Base-by-base conservation (phyloP, 192 early-diverging fungal genomes). In the Podila minutissima region DNA sequence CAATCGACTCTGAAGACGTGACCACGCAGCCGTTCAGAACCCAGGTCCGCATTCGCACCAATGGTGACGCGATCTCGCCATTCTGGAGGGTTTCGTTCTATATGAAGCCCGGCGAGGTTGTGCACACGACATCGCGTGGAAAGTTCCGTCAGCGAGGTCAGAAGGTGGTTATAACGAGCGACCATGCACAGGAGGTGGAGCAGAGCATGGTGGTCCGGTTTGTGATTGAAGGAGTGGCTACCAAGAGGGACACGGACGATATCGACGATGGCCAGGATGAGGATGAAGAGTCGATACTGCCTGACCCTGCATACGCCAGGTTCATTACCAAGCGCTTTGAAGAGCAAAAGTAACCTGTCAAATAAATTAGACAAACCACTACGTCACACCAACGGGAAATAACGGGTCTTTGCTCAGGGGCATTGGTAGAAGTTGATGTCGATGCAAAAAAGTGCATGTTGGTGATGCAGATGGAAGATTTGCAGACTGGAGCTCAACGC, bases 21-120 rank as follows among this genome's bases (percentile, higher is more conserved):
- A 50, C n/a, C 32, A 50, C n/a, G 0, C 50, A 32, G 19, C 31
- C 32, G 11, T 81, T 72, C 58, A 81, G 77, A 57, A 81, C 77
- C 0, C 77, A 81, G 20, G 77, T 81, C 10, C 66, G 77, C 10
- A 73, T 81, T 28, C 70, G 77, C 12, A 73, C 77, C 22, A 72
- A 73, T 48, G 26, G 41, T 17, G 61, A 59, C 0, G 66, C 77
- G 13, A 81, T 81, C 41, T 65, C 71, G 20, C 58, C 66, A 1
- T 51, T 72, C 12, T 81, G 77, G 77, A 12, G 69, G 12, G 49
- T 69, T 2, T 73, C 77, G 0, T 81, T 81, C 35, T 69, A 65
- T 66, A 66, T 81, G 51, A 72, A 69, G 20, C 67, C 71, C 2
- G 77, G 77, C 0, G 61, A 81, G 58, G 35, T 51, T 17, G 62